Base-by-base conservation (phyloP, 108 stramenopile species). In the Ochromonas danica region DNA sequence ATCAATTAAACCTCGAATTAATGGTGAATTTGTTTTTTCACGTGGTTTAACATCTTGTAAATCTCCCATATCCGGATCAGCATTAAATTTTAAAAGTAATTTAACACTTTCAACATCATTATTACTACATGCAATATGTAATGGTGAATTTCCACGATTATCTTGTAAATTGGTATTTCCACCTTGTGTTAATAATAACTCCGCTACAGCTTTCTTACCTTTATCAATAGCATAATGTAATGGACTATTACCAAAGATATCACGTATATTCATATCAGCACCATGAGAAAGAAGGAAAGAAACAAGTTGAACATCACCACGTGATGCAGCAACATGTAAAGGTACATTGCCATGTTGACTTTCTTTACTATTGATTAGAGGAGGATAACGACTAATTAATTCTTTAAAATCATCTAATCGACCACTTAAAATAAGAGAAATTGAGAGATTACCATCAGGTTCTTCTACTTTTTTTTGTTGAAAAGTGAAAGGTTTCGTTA, bases 161-260 rank as follows among this genome's bases (percentile, higher is more conserved):
- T 67, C 63, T 36, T 67, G 63, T 36, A 25, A 6, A 33, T 67
- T 67, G 25, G 31, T 28, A 31, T 31, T 67, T 22, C 14, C 63
- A 3, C 63, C 63, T 36, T 3, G 14, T 31, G 3, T 28, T 28
- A 67, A 10, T 10, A 67, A 25, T 36, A 67, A 33, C 63, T 31
- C 17, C 17, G 25, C 6, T 36, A 36, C 31, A 6, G 17, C 27
- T 67, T 28, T 67, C 25, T 33, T 67, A 28, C 63, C 31, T 67
- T 67, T 67, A 25, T 67, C 63, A 67, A 25, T 36, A 28, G 63
- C 63, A 67, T 67, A 67, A 33, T 67, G 63, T 10, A 67, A 36
- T 67, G 63, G 33, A 67, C 14, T 35, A 67, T 67, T 67, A 36
- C 63, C 63, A 36, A 67, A 67, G 10, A 35, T 67, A 25, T 67